phyloP scores from a whole-genome alignment of 2,329 filamentous ascomycete genomes.

The Diaporthe australafricana region DNA sequence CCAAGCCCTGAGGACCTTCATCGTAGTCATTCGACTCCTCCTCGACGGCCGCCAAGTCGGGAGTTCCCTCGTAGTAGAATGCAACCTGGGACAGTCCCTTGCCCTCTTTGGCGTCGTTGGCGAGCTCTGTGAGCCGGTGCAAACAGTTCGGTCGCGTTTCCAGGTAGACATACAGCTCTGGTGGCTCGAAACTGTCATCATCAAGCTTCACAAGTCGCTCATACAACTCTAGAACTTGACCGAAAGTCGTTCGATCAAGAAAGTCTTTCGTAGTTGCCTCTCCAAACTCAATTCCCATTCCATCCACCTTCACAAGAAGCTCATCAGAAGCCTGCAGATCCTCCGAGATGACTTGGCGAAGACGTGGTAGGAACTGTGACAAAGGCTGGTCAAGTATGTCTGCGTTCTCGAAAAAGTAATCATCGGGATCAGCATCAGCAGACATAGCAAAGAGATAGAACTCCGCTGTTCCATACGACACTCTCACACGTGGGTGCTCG shows the following conservation, averaged over 20 bases:
- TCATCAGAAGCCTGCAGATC: slow-evolving; percentile 61
- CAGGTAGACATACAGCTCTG: slow-evolving; percentile 35
- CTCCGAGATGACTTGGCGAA: slow-evolving; percentile 58
- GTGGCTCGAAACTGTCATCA: slow-evolving; percentile 26
- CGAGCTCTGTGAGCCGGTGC: slow-evolving; percentile 32
- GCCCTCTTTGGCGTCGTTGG: slow-evolving; percentile 29
- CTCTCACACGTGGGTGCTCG: slow-evolving; percentile 44
- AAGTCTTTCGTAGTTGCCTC: slow-evolving; percentile 46
- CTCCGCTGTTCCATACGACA: slow-evolving; percentile 47
- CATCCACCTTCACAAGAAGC: slow-evolving; percentile 62
- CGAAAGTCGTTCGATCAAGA: slow-evolving; percentile 34
- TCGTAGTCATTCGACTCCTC: slow-evolving; percentile 34
- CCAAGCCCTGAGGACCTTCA: slow-evolving; percentile 4
- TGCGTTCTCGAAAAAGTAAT: slow-evolving; percentile 59
- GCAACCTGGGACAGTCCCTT: slow-evolving; percentile 33
- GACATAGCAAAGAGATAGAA: slow-evolving; percentile 48
- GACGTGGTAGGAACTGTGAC: slow-evolving; percentile 55
- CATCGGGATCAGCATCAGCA: slow-evolving; percentile 51
- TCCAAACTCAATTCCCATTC: slow-evolving; percentile 64
- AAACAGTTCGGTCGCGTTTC: slow-evolving; percentile 31
- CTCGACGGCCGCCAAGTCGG: slow-evolving; percentile 28
- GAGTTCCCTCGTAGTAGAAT: slow-evolving; percentile 33
- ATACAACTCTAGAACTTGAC: slow-evolving; percentile 35
- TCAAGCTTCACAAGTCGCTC: slow-evolving; percentile 33
- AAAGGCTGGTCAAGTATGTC: slow-evolving; percentile 57